Evolutionary conservation across 331 rosid genomes (phyloP).

Genomic region (Rhamnella rubrinervis): DNA sequence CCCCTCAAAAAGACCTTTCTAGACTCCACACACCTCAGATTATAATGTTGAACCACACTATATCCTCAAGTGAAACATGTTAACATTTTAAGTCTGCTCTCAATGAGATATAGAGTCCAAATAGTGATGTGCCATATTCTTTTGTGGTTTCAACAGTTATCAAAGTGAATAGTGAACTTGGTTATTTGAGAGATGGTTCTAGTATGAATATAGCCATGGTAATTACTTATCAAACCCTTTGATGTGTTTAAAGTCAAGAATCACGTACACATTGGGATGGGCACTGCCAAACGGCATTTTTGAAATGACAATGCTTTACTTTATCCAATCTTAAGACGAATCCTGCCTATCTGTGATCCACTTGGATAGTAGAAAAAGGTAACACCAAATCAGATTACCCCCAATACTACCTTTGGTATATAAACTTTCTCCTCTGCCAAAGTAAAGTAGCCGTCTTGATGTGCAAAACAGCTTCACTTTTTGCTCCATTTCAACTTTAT

Average conservation of each 20-base stretch:
- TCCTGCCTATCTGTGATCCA: slow-evolving; percentile 40
- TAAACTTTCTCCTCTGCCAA: slow-evolving; percentile 6
- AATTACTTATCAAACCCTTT: neutral
- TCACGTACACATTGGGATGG: slow-evolving; percentile 2
- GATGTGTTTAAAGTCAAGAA: slow-evolving; percentile 14
- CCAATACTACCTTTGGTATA: neutral
- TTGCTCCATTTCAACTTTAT: slow-evolving; percentile 25
- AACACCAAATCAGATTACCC: slow-evolving; percentile 28
- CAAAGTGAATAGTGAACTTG: neutral
- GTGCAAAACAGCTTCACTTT: slow-evolving; percentile 20
- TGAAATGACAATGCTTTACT: slow-evolving; percentile 1
- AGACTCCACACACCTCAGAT: slow-evolving; percentile 18
- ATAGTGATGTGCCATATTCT: neutral
- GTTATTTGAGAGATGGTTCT: neutral
- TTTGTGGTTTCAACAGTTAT: neutral
- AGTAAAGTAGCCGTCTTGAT: slow-evolving; percentile 55
- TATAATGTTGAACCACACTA: slow-evolving; percentile 14
- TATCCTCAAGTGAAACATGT: slow-evolving; percentile 1
- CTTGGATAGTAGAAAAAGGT: slow-evolving; percentile 23
- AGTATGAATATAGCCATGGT: neutral
- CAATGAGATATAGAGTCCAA: neutral
- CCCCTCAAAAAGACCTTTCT: slow-evolving; percentile 30
- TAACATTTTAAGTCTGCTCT: neutral
- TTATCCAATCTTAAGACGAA: slow-evolving; percentile 22
- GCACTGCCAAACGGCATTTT: neutral